phyloP scores from a whole-genome alignment of 129 eudicot genomes.

The Chrysanthemum makinoi region DNA sequence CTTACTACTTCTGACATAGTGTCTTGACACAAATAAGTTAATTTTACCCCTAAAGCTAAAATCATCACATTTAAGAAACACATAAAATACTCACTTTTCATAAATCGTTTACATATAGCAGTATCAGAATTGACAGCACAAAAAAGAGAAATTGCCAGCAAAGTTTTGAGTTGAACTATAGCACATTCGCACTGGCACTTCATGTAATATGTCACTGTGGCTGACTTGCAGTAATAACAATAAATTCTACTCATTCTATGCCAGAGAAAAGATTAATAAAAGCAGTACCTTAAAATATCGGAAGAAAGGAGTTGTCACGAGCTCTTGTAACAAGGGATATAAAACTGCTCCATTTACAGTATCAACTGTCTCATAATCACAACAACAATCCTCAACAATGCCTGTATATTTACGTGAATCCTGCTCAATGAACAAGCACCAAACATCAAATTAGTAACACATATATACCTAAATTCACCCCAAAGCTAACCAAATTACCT shows the following conservation, averaged over 20 bases:
- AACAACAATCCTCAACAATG: slow-evolving; percentile 90
- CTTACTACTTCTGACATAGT: too few species aligned
- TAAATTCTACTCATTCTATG: not conserved
- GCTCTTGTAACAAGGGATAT: slow-evolving; percentile 37
- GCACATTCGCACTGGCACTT: not conserved
- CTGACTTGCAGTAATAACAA: too few species aligned
- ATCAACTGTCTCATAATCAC: slow-evolving; percentile 59
- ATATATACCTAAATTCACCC: slow-evolving; percentile 1
- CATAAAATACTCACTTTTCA: too few species aligned
- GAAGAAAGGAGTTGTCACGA: slow-evolving; percentile 40
- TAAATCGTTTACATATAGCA: too few species aligned
- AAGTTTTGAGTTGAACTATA: slow-evolving; percentile 1
- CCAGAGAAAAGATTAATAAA: slow-evolving; percentile 6
- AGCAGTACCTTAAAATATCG: slow-evolving; percentile 32
- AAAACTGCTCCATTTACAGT: slow-evolving; percentile 38
- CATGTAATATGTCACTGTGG: not conserved
- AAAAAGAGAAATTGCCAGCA: slow-evolving; percentile 2
- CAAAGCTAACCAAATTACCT: not conserved
- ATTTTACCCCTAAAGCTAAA: too few species aligned
- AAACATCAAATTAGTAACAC: slow-evolving; percentile 20
- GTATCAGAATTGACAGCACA: not conserved
- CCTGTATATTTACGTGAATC: slow-evolving; percentile 73
- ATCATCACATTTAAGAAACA: too few species aligned
- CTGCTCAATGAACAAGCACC: slow-evolving; percentile 41
- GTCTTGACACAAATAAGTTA: too few species aligned